These are phyloP conservation scores for Endoconidiophora polonica DNA, from an alignment of 2,329 filamentous ascomycete genomes.

Conservation along the genomic window DNA sequence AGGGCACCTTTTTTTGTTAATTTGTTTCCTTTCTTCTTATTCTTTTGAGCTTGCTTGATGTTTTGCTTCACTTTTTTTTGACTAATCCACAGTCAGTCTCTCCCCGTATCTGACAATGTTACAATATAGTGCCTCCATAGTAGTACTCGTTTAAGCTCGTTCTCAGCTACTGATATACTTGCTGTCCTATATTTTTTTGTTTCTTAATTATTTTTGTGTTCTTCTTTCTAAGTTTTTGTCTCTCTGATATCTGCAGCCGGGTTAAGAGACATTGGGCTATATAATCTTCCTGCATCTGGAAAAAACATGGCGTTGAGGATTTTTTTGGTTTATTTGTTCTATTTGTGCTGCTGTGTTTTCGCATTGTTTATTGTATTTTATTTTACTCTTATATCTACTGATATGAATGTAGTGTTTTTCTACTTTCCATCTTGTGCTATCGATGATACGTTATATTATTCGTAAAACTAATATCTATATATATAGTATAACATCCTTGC, in stretches of 20 bases:
- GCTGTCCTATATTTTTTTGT: neutral
- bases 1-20: neutral
- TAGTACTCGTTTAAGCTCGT: conserved; percentile 10
- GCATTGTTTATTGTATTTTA: no score
- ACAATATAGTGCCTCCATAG: neutral
- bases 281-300: no score
- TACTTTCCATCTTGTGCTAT: neutral
- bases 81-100: neutral
- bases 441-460: neutral
- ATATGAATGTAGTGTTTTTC: neutral
- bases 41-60: neutral
- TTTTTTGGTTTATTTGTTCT: neutral
- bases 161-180: no score
- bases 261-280: no score
- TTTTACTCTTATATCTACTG: no score
- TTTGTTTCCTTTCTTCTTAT: neutral
- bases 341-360: neutral
- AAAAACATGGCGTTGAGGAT: neutral
- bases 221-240: neutral
- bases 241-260: no score
- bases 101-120: neutral
- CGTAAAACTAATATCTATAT: neutral
- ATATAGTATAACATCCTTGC: neutral
- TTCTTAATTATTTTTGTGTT: neutral
- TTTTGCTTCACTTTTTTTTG: neutral